Base-by-base conservation (phyloP, 2,329 filamentous ascomycete species). In the Neurospora sp. region DNA sequence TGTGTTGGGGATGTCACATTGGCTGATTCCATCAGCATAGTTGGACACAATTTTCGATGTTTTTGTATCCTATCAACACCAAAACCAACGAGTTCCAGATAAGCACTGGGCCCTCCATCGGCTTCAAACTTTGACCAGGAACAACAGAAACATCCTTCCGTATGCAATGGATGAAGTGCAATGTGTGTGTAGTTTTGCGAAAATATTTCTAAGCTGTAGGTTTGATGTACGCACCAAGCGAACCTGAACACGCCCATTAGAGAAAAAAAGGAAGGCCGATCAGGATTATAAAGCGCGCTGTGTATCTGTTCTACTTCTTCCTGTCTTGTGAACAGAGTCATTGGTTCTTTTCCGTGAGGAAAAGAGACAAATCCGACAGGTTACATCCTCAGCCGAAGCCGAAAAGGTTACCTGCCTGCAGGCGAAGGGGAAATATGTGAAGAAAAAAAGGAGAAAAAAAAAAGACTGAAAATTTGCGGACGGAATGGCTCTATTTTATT, bases 261-360 rank as follows among this genome's bases (percentile, higher is more conserved):
- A 69, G 71, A 46, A 67, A 33, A 66, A 40, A 66, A 40, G 70
- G 78, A 82, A 83, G 81, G 81, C 80, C 81, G 80, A 79, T 81
- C 80, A 81, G 83, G 85, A 88, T 88, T 88, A 86, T 87, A 83
- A 88, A 87, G 83, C 83, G 85, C 83, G 79, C 70, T 75, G 41
- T 46, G 69, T 65, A 57, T 80, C 46, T 81, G 70, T 74, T 88
- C 85, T 88, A 81, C 86, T 87, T 88, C 85, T 79, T 80, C 77
- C 78, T 77, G 77, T 77, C 46, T 77, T 76, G 75, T 81, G 83
- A 84, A 83, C 73, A 81, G 69, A 80, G 82, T 79, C 82, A 82
- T 75, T 69, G 75, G 52, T 65, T 36, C 39, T 68, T 69, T 69
- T 70, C 66, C 69, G 43, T 36, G 10, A 67, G 67, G 70, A 67